Evolutionary conservation across 352 stramenopile genomes (phyloP), one percentile per base, ranked within the genome.

Genomic region (Phytopythium ostracodes): DNA sequence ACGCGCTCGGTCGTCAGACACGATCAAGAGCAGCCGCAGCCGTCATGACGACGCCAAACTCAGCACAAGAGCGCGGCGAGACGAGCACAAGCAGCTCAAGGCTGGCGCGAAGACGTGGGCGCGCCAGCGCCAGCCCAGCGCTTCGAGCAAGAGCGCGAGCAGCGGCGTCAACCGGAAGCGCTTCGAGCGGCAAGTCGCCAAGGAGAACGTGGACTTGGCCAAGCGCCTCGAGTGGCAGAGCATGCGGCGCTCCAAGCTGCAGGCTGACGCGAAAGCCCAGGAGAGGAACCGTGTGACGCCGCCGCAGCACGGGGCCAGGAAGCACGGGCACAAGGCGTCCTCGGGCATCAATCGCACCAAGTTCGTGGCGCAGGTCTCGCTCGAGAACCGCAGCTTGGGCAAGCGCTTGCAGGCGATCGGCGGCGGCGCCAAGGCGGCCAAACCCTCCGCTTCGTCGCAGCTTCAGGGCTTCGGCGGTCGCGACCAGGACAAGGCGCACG

Each of bases 341-440:
- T 87, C 81, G 0, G 53, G 59, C 11, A 77, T 91, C n/a, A 91
- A 91, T 12, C 81, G 79, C 35, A 60, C 53, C 51, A 87, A 80
- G 49, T 85, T 88, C 44, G 66, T 73, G 2, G 64, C 81, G 46
- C 76, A 87, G 43, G 62, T 91, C 15, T 62, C 64, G 17, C 29
- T 47, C 9, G 81, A 89, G 53, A 91, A 91, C 63, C 75, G 76
- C 57, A 66, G 55, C 20, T 79, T 89, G 36, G 77, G 71, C 27
- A 84, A 77, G 66, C 70, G 79, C 0, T 46, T 88, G 58, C 59
- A 78, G 18, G 77, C 71, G 46, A 88, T 85, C 27, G 52, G 66
- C 11, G 20, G 42, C n/a, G 51, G 42, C 25, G 59, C 20, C 60
- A 60, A 60, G 42, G 25, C 29, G 7, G 5, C 9, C 51, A 52